Evolutionary conservation across 495 filamentous ascomycete genomes (phyloP).

Genomic region (Lichenothelia convexa): DNA sequence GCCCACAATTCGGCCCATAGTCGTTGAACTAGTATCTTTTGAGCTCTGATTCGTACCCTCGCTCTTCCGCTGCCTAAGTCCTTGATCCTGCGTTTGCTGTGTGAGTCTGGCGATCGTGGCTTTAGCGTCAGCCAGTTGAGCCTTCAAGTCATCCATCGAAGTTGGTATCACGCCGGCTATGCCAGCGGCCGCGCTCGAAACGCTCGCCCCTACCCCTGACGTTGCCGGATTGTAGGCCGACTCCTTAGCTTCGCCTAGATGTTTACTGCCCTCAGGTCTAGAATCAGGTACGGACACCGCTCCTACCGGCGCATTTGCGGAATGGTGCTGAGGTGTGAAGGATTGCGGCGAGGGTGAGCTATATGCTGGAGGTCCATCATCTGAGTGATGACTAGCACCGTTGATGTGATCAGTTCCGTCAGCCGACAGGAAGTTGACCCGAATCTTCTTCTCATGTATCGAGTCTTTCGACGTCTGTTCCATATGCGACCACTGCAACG

Average conservation of each 20-base stretch:
- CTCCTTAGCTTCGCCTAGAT: constrained; percentile 14
- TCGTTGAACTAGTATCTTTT: constrained; percentile 25
- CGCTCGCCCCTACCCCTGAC: constrained; percentile 12
- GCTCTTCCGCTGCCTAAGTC: constrained; percentile 44
- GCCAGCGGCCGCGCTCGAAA: constrained; percentile 26
- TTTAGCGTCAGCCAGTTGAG: constrained; percentile 57
- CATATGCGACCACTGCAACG: constrained; percentile 51
- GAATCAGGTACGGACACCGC: constrained; percentile 15
- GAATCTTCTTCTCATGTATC: constrained; percentile 87
- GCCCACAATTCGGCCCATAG: constrained; percentile 32
- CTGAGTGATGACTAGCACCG: constrained; percentile 27
- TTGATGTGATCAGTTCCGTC: constrained; percentile 29
- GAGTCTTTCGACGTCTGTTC: constrained; percentile 57
- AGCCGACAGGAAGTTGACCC: constrained; percentile 63
- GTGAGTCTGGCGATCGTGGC: constrained; percentile 52
- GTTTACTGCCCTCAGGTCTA: constrained; percentile 12
- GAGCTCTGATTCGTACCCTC: constrained; percentile 20
- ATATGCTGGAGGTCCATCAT: constrained; percentile 10
- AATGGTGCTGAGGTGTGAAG: constrained; percentile 17
- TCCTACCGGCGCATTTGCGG: constrained; percentile 9
- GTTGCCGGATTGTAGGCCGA: constrained; percentile 13
- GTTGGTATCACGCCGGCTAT: constrained; percentile 27
- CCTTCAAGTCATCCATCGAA: constrained; percentile 45
- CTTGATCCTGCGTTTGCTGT: constrained; percentile 45
- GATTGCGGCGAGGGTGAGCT: constrained; percentile 17